These are phyloP conservation scores for Neospermospora avenae DNA, from an alignment of 2,329 filamentous ascomycete genomes.

Conservation along the genomic window DNA sequence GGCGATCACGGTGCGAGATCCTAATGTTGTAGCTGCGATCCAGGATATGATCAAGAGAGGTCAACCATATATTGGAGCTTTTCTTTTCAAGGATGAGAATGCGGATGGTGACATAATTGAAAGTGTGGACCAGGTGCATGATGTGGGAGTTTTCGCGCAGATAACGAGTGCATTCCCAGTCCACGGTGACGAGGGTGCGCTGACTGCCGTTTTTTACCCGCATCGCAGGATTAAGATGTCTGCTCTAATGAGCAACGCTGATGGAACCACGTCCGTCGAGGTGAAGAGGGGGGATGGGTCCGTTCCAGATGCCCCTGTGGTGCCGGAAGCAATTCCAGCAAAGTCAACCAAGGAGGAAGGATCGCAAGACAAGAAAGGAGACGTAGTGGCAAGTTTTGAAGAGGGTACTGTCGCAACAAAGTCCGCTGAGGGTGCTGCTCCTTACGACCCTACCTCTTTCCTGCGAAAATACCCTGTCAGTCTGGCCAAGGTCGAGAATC, in stretches of 20 bases:
- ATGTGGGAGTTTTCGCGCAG: slow-evolving; percentile 95
- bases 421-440: slow-evolving; percentile 47
- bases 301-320: slow-evolving; percentile 41
- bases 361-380: slow-evolving; percentile 71
- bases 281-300: slow-evolving; percentile 46
- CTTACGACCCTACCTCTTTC: slow-evolving; percentile 88
- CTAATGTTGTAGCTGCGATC: slow-evolving; percentile 85
- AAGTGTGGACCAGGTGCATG: slow-evolving; percentile 85
- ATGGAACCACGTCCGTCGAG: slow-evolving; percentile 43
- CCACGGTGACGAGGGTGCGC: slow-evolving; percentile 75
- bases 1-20: slow-evolving; percentile 92
- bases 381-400: slow-evolving; percentile 96
- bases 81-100: slow-evolving; percentile 94
- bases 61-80: slow-evolving; percentile 95
- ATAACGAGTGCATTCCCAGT: slow-evolving; percentile 95
- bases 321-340: slow-evolving; percentile 57
- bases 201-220: slow-evolving; percentile 94
- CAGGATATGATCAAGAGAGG: slow-evolving; percentile 96
- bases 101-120: slow-evolving; percentile 93
- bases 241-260: slow-evolving; percentile 64
- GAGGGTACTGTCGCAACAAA: slow-evolving; percentile 65
- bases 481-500: slow-evolving; percentile 91
- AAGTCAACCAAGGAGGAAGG: slow-evolving; percentile 52
- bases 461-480: slow-evolving; percentile 88
- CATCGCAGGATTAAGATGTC: slow-evolving; percentile 92